Evolutionary conservation across 1,139 yeast species (phyloP).

Genomic region (Trichomonascaceae sp.): DNA sequence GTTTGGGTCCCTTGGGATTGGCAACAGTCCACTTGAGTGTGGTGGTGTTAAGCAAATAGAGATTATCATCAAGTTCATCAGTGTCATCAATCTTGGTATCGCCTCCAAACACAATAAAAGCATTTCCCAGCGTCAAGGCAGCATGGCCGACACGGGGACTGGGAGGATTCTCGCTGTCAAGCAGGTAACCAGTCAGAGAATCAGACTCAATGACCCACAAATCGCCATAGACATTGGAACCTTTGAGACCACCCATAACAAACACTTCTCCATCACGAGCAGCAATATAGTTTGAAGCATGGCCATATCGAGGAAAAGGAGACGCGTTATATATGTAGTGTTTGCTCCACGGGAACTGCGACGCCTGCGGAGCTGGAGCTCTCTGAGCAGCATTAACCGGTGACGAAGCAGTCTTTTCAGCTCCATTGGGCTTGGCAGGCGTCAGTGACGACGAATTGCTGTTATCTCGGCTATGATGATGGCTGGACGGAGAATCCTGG

Average conservation of each 20-base stretch:
- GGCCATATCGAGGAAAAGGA: conserved; percentile 93
- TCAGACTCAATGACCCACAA: conserved; percentile 62
- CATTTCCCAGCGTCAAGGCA: conserved; percentile 86
- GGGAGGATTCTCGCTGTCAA: conserved; percentile 70
- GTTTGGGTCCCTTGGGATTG: conserved; percentile 72
- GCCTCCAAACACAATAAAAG: conserved; percentile 93
- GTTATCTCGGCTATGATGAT: not conserved
- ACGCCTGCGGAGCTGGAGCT: conserved; percentile 11
- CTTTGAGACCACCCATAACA: conserved; percentile 93
- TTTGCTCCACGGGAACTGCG: conserved; percentile 69
- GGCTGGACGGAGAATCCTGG: conserved; percentile 1
- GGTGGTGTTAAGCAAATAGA: conserved; percentile 84
- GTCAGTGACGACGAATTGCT: not conserved
- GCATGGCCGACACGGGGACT: conserved; percentile 98
- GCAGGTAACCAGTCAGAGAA: conserved; percentile 49
- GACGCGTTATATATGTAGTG: conserved; percentile 58
- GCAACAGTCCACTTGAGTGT: conserved; percentile 90
- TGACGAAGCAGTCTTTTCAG: not conserved
- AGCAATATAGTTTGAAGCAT: conserved; percentile 72
- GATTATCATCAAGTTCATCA: conserved; percentile 77
- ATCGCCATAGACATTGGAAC: conserved; percentile 89
- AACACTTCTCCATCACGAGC: conserved; percentile 73
- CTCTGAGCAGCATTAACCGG: not conserved
- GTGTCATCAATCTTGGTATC: conserved; percentile 81
- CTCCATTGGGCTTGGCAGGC: not conserved